Base-by-base conservation (phyloP, 1,284 basidiomycete genomes). In the Clitocybe nebularis region DNA sequence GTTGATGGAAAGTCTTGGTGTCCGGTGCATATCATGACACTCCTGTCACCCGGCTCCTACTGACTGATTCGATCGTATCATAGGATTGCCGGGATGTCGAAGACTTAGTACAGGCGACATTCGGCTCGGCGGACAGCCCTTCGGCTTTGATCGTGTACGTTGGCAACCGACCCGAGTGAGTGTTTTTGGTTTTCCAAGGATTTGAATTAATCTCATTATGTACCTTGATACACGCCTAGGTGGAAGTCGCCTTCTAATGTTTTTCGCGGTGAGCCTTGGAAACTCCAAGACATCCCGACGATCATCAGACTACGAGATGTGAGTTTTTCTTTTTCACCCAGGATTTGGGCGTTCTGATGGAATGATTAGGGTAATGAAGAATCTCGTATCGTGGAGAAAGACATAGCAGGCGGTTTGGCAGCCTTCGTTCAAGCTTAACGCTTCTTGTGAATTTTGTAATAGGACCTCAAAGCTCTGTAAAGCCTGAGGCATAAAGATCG, bases 41-140 rank as follows among this genome's bases (percentile, higher is more conserved):
- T 22, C 11, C 43, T 11, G 39, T 21, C 25, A 7, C 20, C 24
- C 16, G n/a, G 28, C 30, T 8, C 14, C 19, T 9, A 32, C 30
- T 20, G 23, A 36, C 34, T 37, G 19, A 28, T 9, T 20, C 45
- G n/a, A 35, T 4, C 9, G 46, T 20, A 16, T 20, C n/a, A 29
- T 20, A 92, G 89, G 89, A 92, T 58, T 92, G 88, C 59, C 63
- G 69, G 16, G 72, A 60, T 23, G 82, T 93, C 20, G 86, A 92
- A 46, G 55, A 62, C 1, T 50, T 76, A 20, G 72, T 93, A 20
- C 67, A 75, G 46, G 57, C 74, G 4, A 71, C 72, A 0, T 91
- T 91, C 50, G 64, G 64, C 11, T 54, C 64, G 9, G 57, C 64
- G 14, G 68, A 75, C 41, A 73, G 72, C 14, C 84, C 84, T 14